These are phyloP conservation scores for Rhizopogon roseolus DNA, from an alignment of 768 basidiomycete genomes.

Conservation along the genomic window DNA sequence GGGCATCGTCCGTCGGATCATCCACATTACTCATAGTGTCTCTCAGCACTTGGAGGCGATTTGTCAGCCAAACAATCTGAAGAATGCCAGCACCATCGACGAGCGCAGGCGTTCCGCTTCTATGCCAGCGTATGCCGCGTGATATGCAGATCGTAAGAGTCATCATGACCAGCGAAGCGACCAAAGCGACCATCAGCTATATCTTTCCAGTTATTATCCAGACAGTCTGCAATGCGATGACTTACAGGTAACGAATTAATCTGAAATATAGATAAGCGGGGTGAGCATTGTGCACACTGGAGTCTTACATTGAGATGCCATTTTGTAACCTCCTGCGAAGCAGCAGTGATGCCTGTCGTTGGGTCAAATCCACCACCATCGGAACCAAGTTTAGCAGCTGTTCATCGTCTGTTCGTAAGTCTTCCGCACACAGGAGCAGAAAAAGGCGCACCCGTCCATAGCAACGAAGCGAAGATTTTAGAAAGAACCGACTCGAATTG, in stretches of 20 bases:
- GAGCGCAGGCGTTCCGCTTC: neutral
- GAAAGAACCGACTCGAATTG: slow-evolving; percentile 2
- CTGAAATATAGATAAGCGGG: neutral
- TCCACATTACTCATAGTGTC: neutral
- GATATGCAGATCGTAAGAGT: neutral
- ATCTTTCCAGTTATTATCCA: neutral
- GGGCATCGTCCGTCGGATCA: neutral
- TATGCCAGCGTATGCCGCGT: neutral
- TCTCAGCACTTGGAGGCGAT: slow-evolving; percentile 1
- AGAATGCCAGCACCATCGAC: slow-evolving; percentile 6
- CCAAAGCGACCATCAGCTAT: slow-evolving; percentile 2
- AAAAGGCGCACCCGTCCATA: slow-evolving; percentile 9
- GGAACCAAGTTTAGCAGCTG: slow-evolving; percentile 9
- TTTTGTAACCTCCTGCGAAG: neutral
- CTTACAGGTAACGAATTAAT: slow-evolving; percentile 12
- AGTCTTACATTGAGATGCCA: slow-evolving; percentile 11
- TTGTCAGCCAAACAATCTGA: slow-evolving; percentile 9
- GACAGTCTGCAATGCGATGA: neutral
- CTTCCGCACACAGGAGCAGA: neutral
- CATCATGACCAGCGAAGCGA: slow-evolving; percentile 3
- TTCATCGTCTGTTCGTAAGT: neutral
- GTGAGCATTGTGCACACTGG: neutral
- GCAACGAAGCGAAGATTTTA: neutral
- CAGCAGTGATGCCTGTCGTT: neutral
- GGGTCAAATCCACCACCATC: slow-evolving; percentile 5